Base-by-base conservation (phyloP, 768 basidiomycete species). In the Calocera viscosa region DNA sequence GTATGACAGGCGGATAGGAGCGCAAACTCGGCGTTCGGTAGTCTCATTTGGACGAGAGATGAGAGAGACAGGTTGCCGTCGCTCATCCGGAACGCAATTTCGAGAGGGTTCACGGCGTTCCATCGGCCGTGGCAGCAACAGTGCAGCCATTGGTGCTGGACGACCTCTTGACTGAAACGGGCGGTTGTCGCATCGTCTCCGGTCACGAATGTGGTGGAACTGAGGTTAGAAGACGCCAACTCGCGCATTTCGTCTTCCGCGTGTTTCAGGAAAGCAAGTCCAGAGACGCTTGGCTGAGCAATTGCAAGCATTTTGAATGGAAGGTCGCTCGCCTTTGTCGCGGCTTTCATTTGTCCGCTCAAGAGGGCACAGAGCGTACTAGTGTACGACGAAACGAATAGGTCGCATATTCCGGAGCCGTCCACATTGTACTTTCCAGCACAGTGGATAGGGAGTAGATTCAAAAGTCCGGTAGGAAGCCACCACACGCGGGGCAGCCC, bases 191-290 rank as follows among this genome's bases (percentile, higher is more conserved):
- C 35, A 38, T 38, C 35, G 5, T 38, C 14, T 14, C 35, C 35
- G 5, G 35, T 38, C 35, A 38, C 35, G 35, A 38, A 38, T 5
- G 35, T 14, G 35, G 14, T 38, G 35, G 35, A 38, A 14, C 35
- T 38, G 7, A 38, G 35, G 35, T 38, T 38, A 14, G 35, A 38
- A 5, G 14, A 14, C 35, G 35, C 35, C 5, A 38, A 14, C 35
- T 38, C 73, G 60, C 80, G 76, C 32, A 70, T 65, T 16, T 75
- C 78, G 34, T 79, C 77, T 63, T 79, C 80, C 0, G 80, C 76
- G 5, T 82, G 64, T 64, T 82, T 80, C 7, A 71, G 41, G 40
- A 64, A 39, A 2, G 26, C 22, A 8, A 47, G 22, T 16, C 64
- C 64, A 2, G 26, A n/a, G 7, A 68, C 32, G 38, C 22, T 33